Evolutionary conservation across 2,329 filamentous ascomycete genomes (phyloP), one percentile per base, ranked within the genome.

Genomic region (Apiospora marii): DNA sequence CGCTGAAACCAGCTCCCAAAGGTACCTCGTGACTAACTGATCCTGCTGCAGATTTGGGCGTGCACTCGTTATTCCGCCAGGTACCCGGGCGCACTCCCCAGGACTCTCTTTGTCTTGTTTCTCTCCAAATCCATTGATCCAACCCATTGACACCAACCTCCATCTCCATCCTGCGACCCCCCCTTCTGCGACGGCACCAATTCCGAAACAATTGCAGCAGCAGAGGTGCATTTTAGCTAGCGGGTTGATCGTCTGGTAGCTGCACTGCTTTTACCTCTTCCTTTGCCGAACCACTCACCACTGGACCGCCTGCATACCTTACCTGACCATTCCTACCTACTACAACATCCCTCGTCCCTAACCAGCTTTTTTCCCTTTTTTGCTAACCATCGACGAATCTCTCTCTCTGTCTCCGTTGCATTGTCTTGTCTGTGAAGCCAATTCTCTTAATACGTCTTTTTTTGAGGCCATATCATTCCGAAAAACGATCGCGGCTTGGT

Each of bases 61-160:
- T 22, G n/a, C 19, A 2, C 34, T 4, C 4, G 58, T 64, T 64
- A 64, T 37, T 34, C 34, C 13, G 19, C 19, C 58, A 41, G 34
- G 58, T 64, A 64, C n/a, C 58, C 10, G 8, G 58, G 13, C 30
- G n/a, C 34, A 14, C 58, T 34, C 58, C 41, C 34, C 49, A 13
- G n/a, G n/a, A 12, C 49, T 24, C 58, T 64, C 58, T 64, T 64
- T 64, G 58, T 64, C 34, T 61, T 37, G 30, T 64, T 41, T 41
- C 58, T n/a, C 58, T 22, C 34, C 58, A 19, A 19, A 64, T 41
- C 34, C 58, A 41, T 61, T 8, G 2, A 64, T 64, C 19, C 16
- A 64, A 64, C 58, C 41, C 67, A 68, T 48, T 68, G 37, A 48
- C 68, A 48, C 68, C 68, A 70, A 70, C 68, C 68, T 70, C 68